phyloP scores from a whole-genome alignment of 192 early-diverging fungal species.

The Dimargaris xerosporica region DNA sequence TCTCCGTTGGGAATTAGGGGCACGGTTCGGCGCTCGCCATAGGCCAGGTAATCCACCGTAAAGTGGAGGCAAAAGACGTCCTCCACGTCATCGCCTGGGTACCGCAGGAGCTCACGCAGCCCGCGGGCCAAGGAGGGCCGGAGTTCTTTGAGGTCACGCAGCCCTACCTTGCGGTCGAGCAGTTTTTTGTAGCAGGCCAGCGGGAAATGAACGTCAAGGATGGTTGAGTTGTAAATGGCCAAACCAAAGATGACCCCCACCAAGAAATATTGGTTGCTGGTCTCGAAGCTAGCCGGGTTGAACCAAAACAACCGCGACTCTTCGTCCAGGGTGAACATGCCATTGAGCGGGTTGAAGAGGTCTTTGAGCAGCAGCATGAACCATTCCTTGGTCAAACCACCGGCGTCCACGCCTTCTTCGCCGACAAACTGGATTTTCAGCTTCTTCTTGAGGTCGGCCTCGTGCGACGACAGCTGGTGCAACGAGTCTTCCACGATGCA shows the following conservation, averaged over 20 bases:
- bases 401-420: constrained; percentile 93
- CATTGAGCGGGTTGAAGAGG: constrained; percentile 85
- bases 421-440: constrained; percentile 82
- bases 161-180: constrained; percentile 45
- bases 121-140: constrained; percentile 62
- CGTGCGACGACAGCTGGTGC: constrained; percentile 53
- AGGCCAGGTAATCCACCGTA: constrained; percentile 47
- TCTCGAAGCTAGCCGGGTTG: constrained; percentile 58
- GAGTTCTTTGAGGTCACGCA: constrained; percentile 67
- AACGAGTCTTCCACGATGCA: constrained; percentile 61
- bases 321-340: constrained; percentile 63
- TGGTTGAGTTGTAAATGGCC: constrained; percentile 88
- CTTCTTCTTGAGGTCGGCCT: constrained; percentile 80
- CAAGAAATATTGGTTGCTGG: constrained; percentile 69
- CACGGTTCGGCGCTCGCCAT: constrained; percentile 44
- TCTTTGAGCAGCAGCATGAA: constrained; percentile 82
- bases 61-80: constrained; percentile 72
- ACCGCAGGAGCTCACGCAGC: constrained; percentile 71
- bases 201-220: constrained; percentile 74
- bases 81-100: constrained; percentile 65
- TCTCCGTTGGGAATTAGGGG: constrained; percentile 48
- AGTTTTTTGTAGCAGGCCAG: constrained; percentile 82
- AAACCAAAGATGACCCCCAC: constrained; percentile 85
- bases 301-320: constrained; percentile 52
- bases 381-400: constrained; percentile 95